Percentiles rank a stretch among this genome's conserved stretches.
phyloP scores from a whole-genome alignment of 805 yeast genomes.

The Yarrowia sp. region DNA sequence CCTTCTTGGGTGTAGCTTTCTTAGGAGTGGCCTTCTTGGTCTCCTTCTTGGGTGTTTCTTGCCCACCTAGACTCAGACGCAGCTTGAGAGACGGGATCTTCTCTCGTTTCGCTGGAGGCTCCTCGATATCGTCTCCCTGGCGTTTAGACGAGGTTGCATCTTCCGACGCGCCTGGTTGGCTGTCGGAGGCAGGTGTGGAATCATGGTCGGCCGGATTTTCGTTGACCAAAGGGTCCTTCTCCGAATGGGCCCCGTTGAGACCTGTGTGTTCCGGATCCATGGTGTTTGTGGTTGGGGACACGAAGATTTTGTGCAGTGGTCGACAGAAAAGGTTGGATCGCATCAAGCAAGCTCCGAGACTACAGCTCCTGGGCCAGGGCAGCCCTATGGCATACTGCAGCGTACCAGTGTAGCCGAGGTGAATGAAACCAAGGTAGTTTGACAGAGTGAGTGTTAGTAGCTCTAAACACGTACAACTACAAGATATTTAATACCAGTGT shows the following conservation, averaged over 20 bases:
- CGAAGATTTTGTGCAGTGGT: slow-evolving; percentile 25
- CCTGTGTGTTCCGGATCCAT: slow-evolving; percentile 21
- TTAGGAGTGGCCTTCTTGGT: background rate
- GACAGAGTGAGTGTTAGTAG: background rate
- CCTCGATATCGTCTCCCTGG: slow-evolving; percentile 3
- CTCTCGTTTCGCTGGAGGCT: slow-evolving; percentile 10
- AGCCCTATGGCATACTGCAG: slow-evolving; percentile 3
- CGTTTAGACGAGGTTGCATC: background rate
- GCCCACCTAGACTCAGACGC: background rate
- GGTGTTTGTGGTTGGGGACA: slow-evolving; percentile 22
- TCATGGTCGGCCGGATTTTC: background rate
- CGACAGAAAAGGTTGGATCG: slow-evolving; percentile 26
- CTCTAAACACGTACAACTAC: background rate
- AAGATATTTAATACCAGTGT: background rate
- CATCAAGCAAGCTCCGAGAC: slow-evolving; percentile 25
- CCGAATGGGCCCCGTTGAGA: slow-evolving; percentile 11
- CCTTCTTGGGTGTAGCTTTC: background rate
- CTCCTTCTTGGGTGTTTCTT: background rate
- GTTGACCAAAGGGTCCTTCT: background rate
- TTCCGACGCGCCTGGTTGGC: background rate
- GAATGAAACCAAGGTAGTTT: too few relatives aligned
- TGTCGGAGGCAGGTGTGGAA: background rate
- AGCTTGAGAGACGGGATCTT: slow-evolving; percentile 18
- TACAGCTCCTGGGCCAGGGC: slow-evolving; percentile 13
- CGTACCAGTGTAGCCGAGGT: too few relatives aligned